Conservation (phyloP, 2,329 filamentous ascomycete species). For the Hypoxylon sp. region DNA sequence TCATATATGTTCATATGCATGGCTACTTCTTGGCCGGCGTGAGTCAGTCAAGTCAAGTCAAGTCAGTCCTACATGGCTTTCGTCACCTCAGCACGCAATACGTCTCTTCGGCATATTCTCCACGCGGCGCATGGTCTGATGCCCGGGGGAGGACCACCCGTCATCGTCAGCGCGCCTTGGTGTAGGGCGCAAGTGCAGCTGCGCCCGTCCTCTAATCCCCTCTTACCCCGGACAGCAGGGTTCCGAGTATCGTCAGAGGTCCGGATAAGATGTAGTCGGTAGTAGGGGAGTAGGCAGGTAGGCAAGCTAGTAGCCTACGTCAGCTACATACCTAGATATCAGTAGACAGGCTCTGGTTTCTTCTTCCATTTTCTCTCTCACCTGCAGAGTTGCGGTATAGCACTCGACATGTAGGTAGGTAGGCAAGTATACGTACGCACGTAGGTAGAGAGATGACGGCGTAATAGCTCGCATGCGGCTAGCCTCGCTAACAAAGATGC, state of each 20-base stretch:
- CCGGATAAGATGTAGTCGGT: no score
- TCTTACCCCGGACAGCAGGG: no score
- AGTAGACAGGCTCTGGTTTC: neutral
- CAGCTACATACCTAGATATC: slow-evolving; percentile 12
- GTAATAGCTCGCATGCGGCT: no score
- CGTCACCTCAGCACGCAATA: slow-evolving; percentile 23
- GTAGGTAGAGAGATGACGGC: no score
- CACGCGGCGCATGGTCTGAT: neutral
- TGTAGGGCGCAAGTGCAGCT: neutral
- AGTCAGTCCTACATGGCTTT: slow-evolving; percentile 18
- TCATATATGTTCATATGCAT: neutral
- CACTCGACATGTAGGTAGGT: neutral
- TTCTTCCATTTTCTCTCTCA: no score
- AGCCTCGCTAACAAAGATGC: neutral
- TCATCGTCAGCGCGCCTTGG: neutral
- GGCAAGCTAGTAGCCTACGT: slow-evolving; percentile 11
- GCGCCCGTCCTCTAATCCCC: neutral
- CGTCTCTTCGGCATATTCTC: neutral
- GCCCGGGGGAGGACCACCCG: slow-evolving; percentile 14
- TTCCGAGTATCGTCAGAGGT: no score
- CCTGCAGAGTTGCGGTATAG: no score
- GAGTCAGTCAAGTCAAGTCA: no score
- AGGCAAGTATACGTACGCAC: neutral
- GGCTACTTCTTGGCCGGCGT: neutral
- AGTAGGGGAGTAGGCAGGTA: neutral